These are phyloP conservation scores for Lathyrus oleraceus DNA, from an alignment of 306 rosid genomes.

Conservation along the genomic window DNA sequence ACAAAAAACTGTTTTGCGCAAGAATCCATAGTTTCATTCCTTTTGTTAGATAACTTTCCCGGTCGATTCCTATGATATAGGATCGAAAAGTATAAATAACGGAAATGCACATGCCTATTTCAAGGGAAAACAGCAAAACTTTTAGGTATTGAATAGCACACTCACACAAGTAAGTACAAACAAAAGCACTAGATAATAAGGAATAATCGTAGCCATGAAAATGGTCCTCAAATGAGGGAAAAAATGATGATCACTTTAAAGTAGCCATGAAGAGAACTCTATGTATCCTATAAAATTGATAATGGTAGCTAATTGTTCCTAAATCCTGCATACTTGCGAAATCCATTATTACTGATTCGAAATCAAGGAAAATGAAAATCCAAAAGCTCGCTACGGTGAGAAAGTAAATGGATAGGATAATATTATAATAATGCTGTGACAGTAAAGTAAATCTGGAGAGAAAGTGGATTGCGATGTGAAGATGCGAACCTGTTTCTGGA, in stretches of 20 bases:
- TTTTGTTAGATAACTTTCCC: not conserved
- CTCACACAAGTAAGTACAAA: not conserved
- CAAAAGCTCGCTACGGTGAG: not conserved
- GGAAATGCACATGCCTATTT: not conserved
- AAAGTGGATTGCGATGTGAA: not conserved
- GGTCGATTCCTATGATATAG: not conserved
- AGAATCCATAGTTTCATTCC: not conserved
- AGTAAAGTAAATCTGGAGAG: not conserved
- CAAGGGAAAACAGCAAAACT: not conserved
- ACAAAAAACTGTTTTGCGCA: not conserved
- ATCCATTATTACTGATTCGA: constrained; percentile 11
- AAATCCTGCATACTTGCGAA: not conserved
- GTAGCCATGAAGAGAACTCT: not conserved
- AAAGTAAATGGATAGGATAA: not conserved
- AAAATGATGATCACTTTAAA: too few species aligned
- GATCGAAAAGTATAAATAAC: not conserved
- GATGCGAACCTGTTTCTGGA: constrained; percentile 70
- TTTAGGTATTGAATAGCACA: constrained; percentile 9
- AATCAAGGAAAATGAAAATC: constrained; percentile 24
- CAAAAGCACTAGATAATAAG: not conserved
- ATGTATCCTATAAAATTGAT: not conserved
- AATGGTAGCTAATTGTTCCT: not conserved
- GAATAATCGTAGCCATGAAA: not conserved
- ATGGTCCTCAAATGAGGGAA: not conserved
- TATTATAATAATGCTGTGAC: not conserved